These are phyloP conservation scores for Fusarium foetens DNA, from an alignment of 2,329 filamentous ascomycete species.

Conservation along the genomic window DNA sequence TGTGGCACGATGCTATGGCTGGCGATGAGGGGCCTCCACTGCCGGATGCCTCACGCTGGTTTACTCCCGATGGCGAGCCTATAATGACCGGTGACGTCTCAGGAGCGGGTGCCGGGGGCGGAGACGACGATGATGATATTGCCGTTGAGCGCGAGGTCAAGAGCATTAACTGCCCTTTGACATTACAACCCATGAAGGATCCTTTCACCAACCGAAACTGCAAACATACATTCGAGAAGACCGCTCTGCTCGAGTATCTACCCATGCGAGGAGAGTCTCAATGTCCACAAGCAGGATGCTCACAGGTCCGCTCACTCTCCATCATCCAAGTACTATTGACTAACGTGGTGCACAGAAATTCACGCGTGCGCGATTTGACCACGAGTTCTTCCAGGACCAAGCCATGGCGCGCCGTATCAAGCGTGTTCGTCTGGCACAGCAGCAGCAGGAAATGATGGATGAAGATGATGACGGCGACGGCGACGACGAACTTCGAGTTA, in stretches of 20 bases:
- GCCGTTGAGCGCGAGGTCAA: conserved; percentile 71
- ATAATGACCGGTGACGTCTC: conserved; percentile 46
- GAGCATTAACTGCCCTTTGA: conserved; percentile 76
- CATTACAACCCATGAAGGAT: conserved; percentile 70
- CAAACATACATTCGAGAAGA: conserved; percentile 77
- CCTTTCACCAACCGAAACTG: conserved; percentile 75
- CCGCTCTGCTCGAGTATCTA: conserved; percentile 68
- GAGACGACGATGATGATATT: conserved; percentile 74
- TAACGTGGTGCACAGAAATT: conserved; percentile 55
- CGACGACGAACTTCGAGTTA: conserved; percentile 41
- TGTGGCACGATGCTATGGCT: conserved; percentile 65
- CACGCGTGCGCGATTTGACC: conserved; percentile 48
- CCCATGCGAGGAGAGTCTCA: conserved; percentile 55
- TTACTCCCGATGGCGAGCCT: conserved; percentile 58
- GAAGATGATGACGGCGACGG: conserved; percentile 42
- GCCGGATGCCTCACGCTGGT: conserved; percentile 66
- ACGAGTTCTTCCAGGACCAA: conserved; percentile 67
- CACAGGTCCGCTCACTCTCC: conserved; percentile 55
- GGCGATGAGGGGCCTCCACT: conserved; percentile 61
- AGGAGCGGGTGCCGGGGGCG: conserved; percentile 49
- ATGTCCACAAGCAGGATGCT: conserved; percentile 75
- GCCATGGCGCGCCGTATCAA: conserved; percentile 67
- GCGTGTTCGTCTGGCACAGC: conserved; percentile 59
- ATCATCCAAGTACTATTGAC: neutral
- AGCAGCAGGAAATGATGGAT: conserved; percentile 54